Evolutionary conservation across 2,329 filamentous ascomycete genomes (phyloP).

Genomic region (Aspergillus intermedius): DNA sequence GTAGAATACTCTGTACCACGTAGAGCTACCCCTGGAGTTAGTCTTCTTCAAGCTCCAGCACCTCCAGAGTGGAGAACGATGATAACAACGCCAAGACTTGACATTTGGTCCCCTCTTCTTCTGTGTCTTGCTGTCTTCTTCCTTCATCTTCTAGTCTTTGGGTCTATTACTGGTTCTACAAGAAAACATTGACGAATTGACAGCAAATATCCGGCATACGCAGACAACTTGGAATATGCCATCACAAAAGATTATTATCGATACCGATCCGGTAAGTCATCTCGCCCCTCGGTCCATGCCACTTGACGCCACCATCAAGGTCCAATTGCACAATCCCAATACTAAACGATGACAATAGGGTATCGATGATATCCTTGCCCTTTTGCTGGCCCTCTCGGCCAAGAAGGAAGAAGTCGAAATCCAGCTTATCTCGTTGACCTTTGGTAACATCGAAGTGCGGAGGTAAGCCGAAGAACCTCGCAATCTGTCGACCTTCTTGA

Average conservation of each 20-base stretch:
- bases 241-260: constrained; percentile 78
- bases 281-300: neutral
- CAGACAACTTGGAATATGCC: constrained; percentile 44
- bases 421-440: constrained; percentile 78
- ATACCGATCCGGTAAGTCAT: constrained; percentile 74
- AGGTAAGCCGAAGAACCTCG: constrained; percentile 47
- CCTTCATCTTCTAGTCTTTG: no score
- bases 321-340: neutral
- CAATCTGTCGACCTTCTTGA: neutral
- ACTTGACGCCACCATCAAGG: no score
- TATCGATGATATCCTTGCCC: constrained; percentile 83
- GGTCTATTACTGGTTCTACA: no score
- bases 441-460: constrained; percentile 84
- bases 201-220: no score
- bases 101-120: neutral
- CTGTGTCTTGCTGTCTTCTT: no score
- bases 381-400: constrained; percentile 78
- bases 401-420: constrained; percentile 79
- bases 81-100: constrained; percentile 13
- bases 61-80: constrained; percentile 7
- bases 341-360: constrained; percentile 41
- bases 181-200: no score
- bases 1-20: no score
- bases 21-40: no score
- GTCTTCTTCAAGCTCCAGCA: no score